Evolutionary conservation across 2,329 filamentous ascomycete species (phyloP), one percentile per base, ranked within the genome.

Genomic region (Alternaria hordeiaustralica): DNA sequence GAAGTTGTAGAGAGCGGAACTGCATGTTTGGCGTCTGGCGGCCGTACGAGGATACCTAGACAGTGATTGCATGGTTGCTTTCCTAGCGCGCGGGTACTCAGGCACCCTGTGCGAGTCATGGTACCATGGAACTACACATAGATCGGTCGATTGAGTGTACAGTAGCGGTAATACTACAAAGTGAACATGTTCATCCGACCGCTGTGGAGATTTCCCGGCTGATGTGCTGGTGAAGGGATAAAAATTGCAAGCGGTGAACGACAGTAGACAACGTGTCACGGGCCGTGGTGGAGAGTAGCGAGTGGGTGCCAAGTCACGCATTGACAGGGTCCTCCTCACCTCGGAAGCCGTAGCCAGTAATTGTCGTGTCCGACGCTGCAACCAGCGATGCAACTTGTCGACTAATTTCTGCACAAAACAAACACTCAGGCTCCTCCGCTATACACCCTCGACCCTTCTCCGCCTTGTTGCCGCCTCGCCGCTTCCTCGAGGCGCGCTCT

Each of bases 1-100:
- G 10, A 85, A 81, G 77, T 76, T 88, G 78, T 88, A 86, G 64
- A 62, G 20, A 12, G 20, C 7, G 28, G 44, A 41, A 50, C 58
- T 54, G 21, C 50, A 56, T 44, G 50, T 46, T 59, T 54, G 47
- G 57, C 33, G 47, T 53, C 12, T 51, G 18, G 46, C 30, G 33
- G 33, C 33, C 21, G 18, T 45, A 30, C 30, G 46, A 51, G 26
- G 49, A 51, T 36, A 36, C 18, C 28, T 51, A 43, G 25, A 21
- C 47, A 53, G 36, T 41, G 55, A 41, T 49, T 45, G 56, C 45
- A 50, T 60, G 28, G 44, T 61, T 65, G 46, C 56, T 56, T 46
- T 58, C 28, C n/a, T 33, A 50, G 56, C 41, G 50, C 28, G 44
- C 12, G 50, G 54, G 45, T 23, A 13, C 12, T 54, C 11, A n/a